Percentiles rank a stretch among this genome's conserved stretches.
These are phyloP conservation scores for Fusarium subglutinans DNA, from an alignment of 2,329 filamentous ascomycete genomes.

Conservation along the genomic window DNA sequence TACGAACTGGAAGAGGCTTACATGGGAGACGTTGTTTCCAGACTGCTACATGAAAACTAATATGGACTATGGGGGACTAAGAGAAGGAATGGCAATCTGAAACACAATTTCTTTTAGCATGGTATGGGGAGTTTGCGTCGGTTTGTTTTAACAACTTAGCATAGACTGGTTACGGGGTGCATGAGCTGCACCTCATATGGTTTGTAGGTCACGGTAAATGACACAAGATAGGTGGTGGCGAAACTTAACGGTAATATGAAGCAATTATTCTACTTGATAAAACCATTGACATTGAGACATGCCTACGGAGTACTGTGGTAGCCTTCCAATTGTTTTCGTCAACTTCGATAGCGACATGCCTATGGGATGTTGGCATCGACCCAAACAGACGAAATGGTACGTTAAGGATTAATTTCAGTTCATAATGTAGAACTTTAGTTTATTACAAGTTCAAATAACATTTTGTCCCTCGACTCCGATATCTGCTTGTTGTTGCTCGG, in stretches of 20 bases:
- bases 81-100: conserved; percentile 4
- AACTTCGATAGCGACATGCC: not conserved
- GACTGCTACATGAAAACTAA: conserved; percentile 80
- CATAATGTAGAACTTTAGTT: rapidly evolving
- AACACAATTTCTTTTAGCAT: conserved; percentile 29
- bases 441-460: not conserved
- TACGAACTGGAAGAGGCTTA: conserved; percentile 90
- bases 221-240: not conserved
- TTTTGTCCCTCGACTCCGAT: not conserved
- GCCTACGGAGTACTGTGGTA: not conserved
- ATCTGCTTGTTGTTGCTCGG: not conserved
- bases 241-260: not conserved
- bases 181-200: not conserved
- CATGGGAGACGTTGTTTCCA: conserved; percentile 88
- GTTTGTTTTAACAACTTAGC: not conserved
- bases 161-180: conserved; percentile 21
- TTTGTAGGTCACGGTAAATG: not conserved
- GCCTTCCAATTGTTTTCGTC: not conserved
- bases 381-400: not conserved
- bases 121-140: conserved; percentile 36
- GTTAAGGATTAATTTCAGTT: rapidly evolving
- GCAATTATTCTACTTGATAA: not conserved
- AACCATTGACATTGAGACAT: not conserved
- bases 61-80: not conserved
- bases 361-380: not conserved